A percentile compares a stretch with the other conserved stretches of the same genome.
Conservation (phyloP, 495 filamentous ascomycete species). For the Penicillium pulvis region DNA sequence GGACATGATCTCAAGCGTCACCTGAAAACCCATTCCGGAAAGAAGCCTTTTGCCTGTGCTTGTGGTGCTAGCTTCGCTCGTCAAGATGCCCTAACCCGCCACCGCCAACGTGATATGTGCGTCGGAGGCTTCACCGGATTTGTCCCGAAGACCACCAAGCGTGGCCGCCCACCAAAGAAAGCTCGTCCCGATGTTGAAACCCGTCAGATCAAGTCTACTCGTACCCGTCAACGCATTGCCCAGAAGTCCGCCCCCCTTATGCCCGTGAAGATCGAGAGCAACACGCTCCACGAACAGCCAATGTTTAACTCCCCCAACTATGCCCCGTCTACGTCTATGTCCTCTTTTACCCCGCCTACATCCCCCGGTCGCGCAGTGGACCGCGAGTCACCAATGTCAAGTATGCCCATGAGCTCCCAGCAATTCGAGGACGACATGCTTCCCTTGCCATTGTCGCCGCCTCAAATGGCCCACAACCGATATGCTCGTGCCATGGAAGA, state of each 20-base stretch:
- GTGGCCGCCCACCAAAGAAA: conserved; percentile 65
- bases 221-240: conserved; percentile 49
- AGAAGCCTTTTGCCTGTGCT: conserved; percentile 88
- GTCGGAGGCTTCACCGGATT: conserved; percentile 86
- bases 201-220: conserved; percentile 61
- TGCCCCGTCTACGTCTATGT: conserved; percentile 41
- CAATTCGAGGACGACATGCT: conserved; percentile 47
- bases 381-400: conserved; percentile 52
- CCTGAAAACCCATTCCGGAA: conserved; percentile 90
- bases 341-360: conserved; percentile 52
- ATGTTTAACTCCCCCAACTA: conserved; percentile 46
- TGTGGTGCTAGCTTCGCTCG: conserved; percentile 91
- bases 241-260: conserved; percentile 42
- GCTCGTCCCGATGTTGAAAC: conserved; percentile 64
- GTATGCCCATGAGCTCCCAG: conserved; percentile 43
- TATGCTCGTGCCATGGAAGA: conserved; percentile 31
- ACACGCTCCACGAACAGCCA: conserved; percentile 30
- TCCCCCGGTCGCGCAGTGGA: conserved; percentile 44
- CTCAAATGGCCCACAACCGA: conserved; percentile 28
- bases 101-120: conserved; percentile 93
- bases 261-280: conserved; percentile 16
- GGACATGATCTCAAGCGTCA: conserved; percentile 97
- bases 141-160: conserved; percentile 68
- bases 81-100: conserved; percentile 91
- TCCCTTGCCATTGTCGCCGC: conserved; percentile 36